Base-by-base conservation (phyloP, 345 rosid genomes). In the Ceriops tagal region DNA sequence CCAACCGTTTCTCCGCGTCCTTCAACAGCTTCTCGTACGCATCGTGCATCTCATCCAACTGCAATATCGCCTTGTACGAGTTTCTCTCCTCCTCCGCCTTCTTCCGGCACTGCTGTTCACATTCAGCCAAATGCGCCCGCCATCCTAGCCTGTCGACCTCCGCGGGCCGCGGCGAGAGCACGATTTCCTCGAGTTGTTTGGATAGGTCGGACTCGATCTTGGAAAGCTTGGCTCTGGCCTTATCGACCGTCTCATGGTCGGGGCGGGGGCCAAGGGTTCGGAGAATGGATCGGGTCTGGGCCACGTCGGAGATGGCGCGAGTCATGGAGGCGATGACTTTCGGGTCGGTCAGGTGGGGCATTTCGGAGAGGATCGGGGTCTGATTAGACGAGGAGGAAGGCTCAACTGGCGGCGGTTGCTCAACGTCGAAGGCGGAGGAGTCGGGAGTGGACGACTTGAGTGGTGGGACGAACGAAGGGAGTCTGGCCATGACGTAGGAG, bases 251-350 rank as follows among this genome's bases (percentile, higher is more conserved):
- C 83, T 95, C 96, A 76, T 92, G 99, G 75, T 88, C 96, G 26
- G 99, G 99, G 16, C 98, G 87, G 0, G 95, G 92, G 6, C 99
- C 99, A 20, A 95, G 82, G 67, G 89, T 88, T 8, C 68, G 89
- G 58, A 95, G 97, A 27, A 95, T 71, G 57, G 97, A 78, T 61
- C 98, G 96, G 62, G 96, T 88, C 70, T 90, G 93, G 59, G 92
- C 66, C 0, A 95, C 98, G 72, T 90, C 92, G 56, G 85, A 55
- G 68, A 92, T 81, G 9, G 92, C 93, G 68, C 69, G 72, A 58
- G 86, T 82, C 99, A 95, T 90, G 68, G 93, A 80, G 18, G 93
- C 87, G 27, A 95, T 53, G 61, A 95, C 84, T 24, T 81, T 78
- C 8, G 98, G 99, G 63, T 85, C 84, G 39, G 82, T 27, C 24